A percentile compares a stretch with the other conserved stretches of the same genome.
Conservation (phyloP, 2,329 filamentous ascomycete genomes). For the Erysiphe neolycopersici region DNA sequence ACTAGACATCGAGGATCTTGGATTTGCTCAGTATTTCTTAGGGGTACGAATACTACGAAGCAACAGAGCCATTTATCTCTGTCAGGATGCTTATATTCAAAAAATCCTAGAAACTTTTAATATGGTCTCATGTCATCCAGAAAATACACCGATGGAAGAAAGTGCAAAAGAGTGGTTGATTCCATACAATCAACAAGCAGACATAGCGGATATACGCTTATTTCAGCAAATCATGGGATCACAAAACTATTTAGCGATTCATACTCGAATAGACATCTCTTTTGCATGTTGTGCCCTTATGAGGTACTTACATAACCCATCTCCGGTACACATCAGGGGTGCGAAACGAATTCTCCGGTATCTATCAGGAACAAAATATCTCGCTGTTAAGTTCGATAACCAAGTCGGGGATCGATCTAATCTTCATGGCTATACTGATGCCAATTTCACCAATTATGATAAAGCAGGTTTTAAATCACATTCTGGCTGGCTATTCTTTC, state of each 20-base stretch:
- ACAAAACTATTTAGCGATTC: background rate
- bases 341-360: background rate
- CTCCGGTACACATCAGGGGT: background rate
- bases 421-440: background rate
- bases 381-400: background rate
- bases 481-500: background rate
- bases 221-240: background rate
- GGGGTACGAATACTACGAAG: background rate
- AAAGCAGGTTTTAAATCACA: background rate
- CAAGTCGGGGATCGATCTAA: background rate
- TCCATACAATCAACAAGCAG: background rate
- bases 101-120: background rate
- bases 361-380: background rate
- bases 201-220: background rate
- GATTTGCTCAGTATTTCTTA: background rate
- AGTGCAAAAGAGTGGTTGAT: background rate
- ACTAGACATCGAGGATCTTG: background rate
- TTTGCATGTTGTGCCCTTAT: background rate
- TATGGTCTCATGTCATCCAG: background rate
- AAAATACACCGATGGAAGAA: background rate
- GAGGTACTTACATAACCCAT: conserved; percentile 1
- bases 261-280: background rate
- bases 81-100: background rate
- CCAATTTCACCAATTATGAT: background rate
- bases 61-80: background rate